Evolutionary conservation across 2,329 filamentous ascomycete species (phyloP), one percentile per base, ranked within the genome.

Genomic region (Raffaelea deltoideospora): DNA sequence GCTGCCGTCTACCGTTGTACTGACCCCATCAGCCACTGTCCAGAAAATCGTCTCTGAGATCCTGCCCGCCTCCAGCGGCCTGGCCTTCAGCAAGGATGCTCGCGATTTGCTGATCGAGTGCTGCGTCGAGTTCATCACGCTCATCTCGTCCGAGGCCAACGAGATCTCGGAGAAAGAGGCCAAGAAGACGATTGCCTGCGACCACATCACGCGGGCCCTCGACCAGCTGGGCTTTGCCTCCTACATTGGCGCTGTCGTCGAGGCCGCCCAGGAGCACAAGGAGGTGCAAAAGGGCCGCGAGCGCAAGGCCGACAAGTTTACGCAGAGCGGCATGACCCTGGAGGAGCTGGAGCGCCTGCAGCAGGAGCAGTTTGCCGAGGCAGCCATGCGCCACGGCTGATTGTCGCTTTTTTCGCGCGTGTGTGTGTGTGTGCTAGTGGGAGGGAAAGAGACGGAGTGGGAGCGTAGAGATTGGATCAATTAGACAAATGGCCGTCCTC

Each of bases 111-210:
- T 98, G 36, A 98, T 98, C 51, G 90, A 96, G 64, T 96, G 90
- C 63, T 98, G 90, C 53, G 88, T 98, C 51, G 90, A 98, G 58
- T 98, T 98, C 58, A 95, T 98, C 58, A 96, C 90, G 15, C 74
- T 98, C 51, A 82, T 98, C 48, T 95, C 87, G n/a, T 93, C 85
- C 33, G 88, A 98, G 63, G 90, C 90, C 43, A 98, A 98, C 59
- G 90, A 98, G 51, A 98, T 98, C 45, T 92, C 87, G 11, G 90
- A 98, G 57, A 94, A 94, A 59, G 90, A 98, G 53, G 85, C 87
- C 34, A 98, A 98, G 66, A 98, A 98, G 70, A 98, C 90, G 4
- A 98, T 98, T 49, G 88, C 88, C 11, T 93, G 85, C 57, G 90
- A 98, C 51, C 90, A 98, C 62, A 92, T 98, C 50, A 92, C 88